Conservation (phyloP, 225 moss, liverwort and hornwort genomes). For the Anthoceros angustus region DNA sequence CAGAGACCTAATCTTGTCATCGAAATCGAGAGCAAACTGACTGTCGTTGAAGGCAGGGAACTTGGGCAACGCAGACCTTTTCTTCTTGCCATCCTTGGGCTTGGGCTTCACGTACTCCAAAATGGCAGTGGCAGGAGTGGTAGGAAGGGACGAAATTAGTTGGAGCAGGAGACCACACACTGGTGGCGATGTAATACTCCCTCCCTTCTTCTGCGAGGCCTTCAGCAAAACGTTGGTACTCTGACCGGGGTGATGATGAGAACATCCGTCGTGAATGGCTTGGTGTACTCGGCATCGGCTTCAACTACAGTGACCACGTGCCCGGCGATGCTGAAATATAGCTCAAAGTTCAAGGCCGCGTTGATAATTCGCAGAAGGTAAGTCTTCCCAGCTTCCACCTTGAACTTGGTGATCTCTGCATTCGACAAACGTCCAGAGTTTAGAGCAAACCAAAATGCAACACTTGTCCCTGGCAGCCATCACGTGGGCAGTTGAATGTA, state of each 20-base stretch:
- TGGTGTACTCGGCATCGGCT: constrained; percentile 26
- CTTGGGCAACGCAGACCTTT: constrained; percentile 16
- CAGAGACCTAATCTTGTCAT: constrained; percentile 12
- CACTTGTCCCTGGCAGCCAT: too few relatives aligned
- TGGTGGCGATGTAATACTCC: constrained; percentile 35
- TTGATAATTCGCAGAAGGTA: constrained; percentile 44
- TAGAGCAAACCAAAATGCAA: too few relatives aligned
- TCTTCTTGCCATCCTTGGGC: constrained; percentile 1
- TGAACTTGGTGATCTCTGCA: constrained; percentile 21
- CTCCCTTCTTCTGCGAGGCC: constrained; percentile 17
- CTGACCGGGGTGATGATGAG: constrained; percentile 39
- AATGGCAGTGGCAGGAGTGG: constrained; percentile 27
- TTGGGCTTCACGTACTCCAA: constrained; percentile 12
- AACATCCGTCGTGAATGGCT: constrained; percentile 20
- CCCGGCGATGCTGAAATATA: constrained; percentile 35
- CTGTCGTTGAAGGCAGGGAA: constrained; percentile 36
- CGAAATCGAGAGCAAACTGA: constrained; percentile 27
- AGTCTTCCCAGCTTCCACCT: constrained; percentile 23
- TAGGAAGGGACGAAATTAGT: constrained; percentile 19
- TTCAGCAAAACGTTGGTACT: constrained; percentile 32
- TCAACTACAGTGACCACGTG: constrained; percentile 41
- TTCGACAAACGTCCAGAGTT: too few relatives aligned
- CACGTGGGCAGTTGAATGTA: not conserved
- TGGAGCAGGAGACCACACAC: constrained; percentile 18
- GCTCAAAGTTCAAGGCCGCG: constrained; percentile 33